Evolutionary conservation across 192 early-diverging fungal genomes (phyloP).

Genomic region (Rhizophagus clarus): DNA sequence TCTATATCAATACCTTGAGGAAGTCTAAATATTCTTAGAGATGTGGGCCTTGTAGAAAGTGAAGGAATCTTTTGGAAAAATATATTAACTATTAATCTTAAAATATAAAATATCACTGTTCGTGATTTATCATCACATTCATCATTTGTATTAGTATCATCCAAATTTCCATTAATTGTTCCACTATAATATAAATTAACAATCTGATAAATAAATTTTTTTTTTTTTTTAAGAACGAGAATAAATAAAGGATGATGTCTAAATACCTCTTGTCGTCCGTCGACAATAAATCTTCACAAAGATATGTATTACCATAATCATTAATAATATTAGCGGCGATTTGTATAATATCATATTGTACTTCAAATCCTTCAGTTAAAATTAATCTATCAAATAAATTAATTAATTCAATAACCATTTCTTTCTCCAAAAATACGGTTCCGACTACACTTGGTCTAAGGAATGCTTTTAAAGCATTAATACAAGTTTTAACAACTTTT

Average conservation of each 20-base stretch:
- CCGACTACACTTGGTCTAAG: slow-evolving; percentile 48
- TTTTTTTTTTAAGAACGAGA: slow-evolving; percentile 3
- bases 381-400: slow-evolving; percentile 70
- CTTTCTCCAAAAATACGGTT: slow-evolving; percentile 44
- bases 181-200: not conserved
- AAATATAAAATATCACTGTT: slow-evolving; percentile 45
- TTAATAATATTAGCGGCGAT: slow-evolving; percentile 52
- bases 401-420: slow-evolving; percentile 68
- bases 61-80: slow-evolving; percentile 50
- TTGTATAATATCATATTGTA: slow-evolving; percentile 22
- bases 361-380: slow-evolving; percentile 52
- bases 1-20: not conserved
- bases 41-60: slow-evolving; percentile 33
- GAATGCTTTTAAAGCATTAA: slow-evolving; percentile 57
- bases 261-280: not conserved
- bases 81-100: slow-evolving; percentile 46
- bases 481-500: slow-evolving; percentile 48
- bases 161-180: not conserved
- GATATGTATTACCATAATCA: slow-evolving; percentile 38
- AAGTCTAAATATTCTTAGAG: slow-evolving; percentile 6
- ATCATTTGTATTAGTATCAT: not conserved
- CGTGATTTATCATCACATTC: not conserved
- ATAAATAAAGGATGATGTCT: no score
- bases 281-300: slow-evolving; percentile 44
- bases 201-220: no score